Evolutionary conservation across 2,329 filamentous ascomycete genomes (phyloP).

Genomic region (Ophiostoma australiae): DNA sequence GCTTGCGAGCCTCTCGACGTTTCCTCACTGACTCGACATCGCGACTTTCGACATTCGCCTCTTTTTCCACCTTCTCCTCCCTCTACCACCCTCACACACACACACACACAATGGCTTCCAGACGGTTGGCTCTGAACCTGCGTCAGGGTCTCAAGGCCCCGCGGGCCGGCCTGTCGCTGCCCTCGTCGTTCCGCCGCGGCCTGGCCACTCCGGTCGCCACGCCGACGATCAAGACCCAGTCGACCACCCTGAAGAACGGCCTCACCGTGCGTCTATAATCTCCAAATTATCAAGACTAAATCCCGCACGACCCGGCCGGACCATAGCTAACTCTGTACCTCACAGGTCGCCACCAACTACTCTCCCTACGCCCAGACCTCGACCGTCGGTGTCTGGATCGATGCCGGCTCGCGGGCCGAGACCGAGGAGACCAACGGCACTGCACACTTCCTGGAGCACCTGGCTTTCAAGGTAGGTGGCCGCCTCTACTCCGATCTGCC

Average conservation of each 20-base stretch:
- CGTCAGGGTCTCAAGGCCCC: slow-evolving; percentile 76
- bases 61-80: neutral
- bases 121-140: slow-evolving; percentile 94
- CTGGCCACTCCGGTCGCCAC: slow-evolving; percentile 77
- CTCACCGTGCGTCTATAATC: slow-evolving; percentile 65
- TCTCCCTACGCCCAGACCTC: slow-evolving; percentile 97
- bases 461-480: slow-evolving; percentile 87
- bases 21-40: slow-evolving; percentile 18
- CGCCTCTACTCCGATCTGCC: neutral
- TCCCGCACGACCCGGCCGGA: neutral
- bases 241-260: slow-evolving; percentile 94
- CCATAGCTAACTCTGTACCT: neutral
- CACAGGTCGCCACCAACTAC: slow-evolving; percentile 91
- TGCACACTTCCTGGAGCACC: slow-evolving; percentile 98
- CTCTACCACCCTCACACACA: neutral
- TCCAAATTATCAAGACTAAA: neutral
- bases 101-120: slow-evolving; percentile 65
- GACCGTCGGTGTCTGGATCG: slow-evolving; percentile 98
- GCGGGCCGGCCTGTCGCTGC: slow-evolving; percentile 76
- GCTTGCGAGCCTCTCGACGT: slow-evolving; percentile 5
- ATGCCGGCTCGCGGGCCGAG: slow-evolving; percentile 96
- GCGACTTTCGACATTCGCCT: slow-evolving; percentile 30
- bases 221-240: slow-evolving; percentile 73
- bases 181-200: slow-evolving; percentile 74
- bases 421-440: slow-evolving; percentile 98